Base-by-base conservation (phyloP, 208 protist species). In the Trypanosoma vivax region DNA sequence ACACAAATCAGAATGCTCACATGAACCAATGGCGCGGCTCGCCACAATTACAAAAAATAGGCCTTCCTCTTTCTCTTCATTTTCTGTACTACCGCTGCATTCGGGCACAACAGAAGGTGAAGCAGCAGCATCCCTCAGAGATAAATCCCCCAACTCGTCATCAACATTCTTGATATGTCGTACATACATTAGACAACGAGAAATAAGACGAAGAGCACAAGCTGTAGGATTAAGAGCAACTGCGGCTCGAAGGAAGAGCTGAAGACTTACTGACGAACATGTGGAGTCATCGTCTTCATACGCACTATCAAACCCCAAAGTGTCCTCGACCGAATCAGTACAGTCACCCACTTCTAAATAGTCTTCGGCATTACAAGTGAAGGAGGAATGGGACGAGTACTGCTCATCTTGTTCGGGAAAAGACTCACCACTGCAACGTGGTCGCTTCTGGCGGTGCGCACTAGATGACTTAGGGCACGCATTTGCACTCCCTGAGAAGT, bases 1-100 rank as follows among this genome's bases (percentile, higher is more conserved):
- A 50, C 85, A 93, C 18, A 68, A 41, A 0, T 41, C 50, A 28
- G 65, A 47, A 65, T 88, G 79, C 13, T 35, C 53, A 46, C 85
- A 93, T 11, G 50, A 50, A 3, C 72, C 79, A 0, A 84, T 67
- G 2, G 73, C 72, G 7, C 81, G 65, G 13, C 55, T 64, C 2
- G 76, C 72, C n/a, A 92, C 71, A 16, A 90, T 60, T 9, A 92
- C 50, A 46, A 72, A 78, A 61, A 70, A 88, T 9, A 68, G 45
- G 0, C 58, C 66, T 1, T 27, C 29, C 38, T 41, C 50, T 19
- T 35, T 53, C 13, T 24, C 48, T 0, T 10, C 31, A 1, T n/a
- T 29, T 2, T 31, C 33, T 30, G 9, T 37, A 46, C 14, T 37
- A 33, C 25, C 3, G n/a, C 13, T 19, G n/a, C n/a, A 6, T 9